Evolutionary conservation across 495 filamentous ascomycete genomes (phyloP).

Genomic region (Niebla homalea): DNA sequence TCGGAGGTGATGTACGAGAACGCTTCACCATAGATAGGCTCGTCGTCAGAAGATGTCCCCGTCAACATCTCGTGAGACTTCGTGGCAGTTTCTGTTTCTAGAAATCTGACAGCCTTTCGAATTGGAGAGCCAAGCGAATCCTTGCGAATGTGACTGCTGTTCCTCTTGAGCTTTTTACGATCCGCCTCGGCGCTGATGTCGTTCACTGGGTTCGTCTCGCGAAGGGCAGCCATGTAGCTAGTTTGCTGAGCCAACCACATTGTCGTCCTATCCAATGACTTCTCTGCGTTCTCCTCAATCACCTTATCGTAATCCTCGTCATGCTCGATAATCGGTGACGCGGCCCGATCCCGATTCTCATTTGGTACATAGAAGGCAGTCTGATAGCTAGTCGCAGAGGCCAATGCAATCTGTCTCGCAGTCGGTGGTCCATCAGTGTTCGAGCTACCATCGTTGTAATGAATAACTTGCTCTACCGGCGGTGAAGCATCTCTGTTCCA

Average conservation of each 20-base stretch:
- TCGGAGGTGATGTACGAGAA: slow-evolving; percentile 59
- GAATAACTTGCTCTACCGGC: slow-evolving; percentile 55
- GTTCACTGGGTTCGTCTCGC: slow-evolving; percentile 46
- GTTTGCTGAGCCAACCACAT: slow-evolving; percentile 70
- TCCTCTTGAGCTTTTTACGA: slow-evolving; percentile 18
- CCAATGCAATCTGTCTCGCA: slow-evolving; percentile 29
- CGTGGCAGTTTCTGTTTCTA: slow-evolving; percentile 35
- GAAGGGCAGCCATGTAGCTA: slow-evolving; percentile 60
- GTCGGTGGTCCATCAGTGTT: slow-evolving; percentile 53
- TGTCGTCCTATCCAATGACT: slow-evolving; percentile 64
- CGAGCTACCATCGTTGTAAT: slow-evolving; percentile 24
- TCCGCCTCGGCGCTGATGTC: slow-evolving; percentile 27
- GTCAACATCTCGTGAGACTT: slow-evolving; percentile 15
- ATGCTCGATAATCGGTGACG: slow-evolving; percentile 39
- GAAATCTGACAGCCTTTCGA: slow-evolving; percentile 71
- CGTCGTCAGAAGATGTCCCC: slow-evolving; percentile 31
- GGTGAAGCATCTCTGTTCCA: slow-evolving; percentile 42
- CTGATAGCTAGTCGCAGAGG: not conserved
- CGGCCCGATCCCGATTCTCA: not conserved
- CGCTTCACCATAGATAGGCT: slow-evolving; percentile 83
- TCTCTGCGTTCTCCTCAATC: slow-evolving; percentile 48
- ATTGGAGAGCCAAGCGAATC: slow-evolving; percentile 26
- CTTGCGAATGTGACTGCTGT: slow-evolving; percentile 17
- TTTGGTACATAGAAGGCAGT: not conserved
- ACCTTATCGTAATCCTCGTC: slow-evolving; percentile 56